phyloP scores from a whole-genome alignment of 1,284 basidiomycete genomes.

The Pseudozyma hubeiensis region DNA sequence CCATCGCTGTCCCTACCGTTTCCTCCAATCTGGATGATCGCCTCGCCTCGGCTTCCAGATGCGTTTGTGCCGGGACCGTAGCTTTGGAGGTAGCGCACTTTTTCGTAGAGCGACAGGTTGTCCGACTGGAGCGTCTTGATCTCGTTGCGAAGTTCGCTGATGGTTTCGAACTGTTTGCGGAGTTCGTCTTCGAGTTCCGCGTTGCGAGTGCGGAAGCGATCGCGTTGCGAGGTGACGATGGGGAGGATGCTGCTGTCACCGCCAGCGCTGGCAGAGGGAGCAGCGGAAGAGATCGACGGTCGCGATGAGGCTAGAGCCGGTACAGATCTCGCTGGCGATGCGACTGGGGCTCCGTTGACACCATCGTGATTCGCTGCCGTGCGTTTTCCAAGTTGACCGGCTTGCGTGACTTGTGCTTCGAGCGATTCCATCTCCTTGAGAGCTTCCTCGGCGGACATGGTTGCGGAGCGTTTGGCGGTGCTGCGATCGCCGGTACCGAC shows the following conservation, averaged over 20 bases:
- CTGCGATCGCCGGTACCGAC: conserved; percentile 15
- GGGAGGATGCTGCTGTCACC: conserved; percentile 53
- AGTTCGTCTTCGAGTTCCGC: conserved; percentile 97
- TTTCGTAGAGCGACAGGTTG: conserved; percentile 65
- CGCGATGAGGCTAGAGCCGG: conserved; percentile 7
- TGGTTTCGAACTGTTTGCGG: conserved; percentile 89
- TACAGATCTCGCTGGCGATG: conserved; percentile 7
- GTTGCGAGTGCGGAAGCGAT: conserved; percentile 93
- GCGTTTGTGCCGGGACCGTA: conserved; percentile 51
- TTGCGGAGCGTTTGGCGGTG: conserved; percentile 9
- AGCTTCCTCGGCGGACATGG: conserved; percentile 39
- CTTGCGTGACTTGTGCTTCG: conserved; percentile 25
- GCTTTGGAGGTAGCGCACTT: conserved; percentile 62
- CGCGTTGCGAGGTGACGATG: conserved; percentile 95
- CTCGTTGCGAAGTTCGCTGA: conserved; percentile 76
- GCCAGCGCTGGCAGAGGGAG: background rate
- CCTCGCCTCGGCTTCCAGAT: conserved; percentile 10
- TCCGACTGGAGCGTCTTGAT: conserved; percentile 61
- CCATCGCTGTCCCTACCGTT: conserved; percentile 26
- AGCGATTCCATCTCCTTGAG: conserved; percentile 42
- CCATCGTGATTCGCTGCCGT: conserved; percentile 3
- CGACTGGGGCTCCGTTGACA: conserved; percentile 1
- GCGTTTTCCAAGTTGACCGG: conserved; percentile 1
- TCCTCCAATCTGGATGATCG: conserved; percentile 28
- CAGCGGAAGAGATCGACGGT: conserved; percentile 11